A percentile compares a stretch with the other conserved stretches of the same genome.
Conservation (phyloP, 768 basidiomycete species). For the Lactifluus pinguis region DNA sequence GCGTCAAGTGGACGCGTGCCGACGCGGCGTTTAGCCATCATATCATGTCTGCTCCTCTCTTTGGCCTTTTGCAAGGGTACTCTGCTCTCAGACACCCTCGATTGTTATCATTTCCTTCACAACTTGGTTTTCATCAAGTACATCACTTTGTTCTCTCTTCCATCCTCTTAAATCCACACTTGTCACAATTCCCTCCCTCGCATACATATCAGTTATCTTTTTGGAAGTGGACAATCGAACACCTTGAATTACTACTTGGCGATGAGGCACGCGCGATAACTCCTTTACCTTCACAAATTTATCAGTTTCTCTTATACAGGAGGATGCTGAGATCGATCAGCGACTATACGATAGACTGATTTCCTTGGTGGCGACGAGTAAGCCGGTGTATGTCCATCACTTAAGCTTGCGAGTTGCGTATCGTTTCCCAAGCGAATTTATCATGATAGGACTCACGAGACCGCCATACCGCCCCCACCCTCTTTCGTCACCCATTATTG, state of each 20-base stretch:
- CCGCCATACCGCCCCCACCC: constrained; percentile 31
- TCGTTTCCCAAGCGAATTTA: constrained; percentile 15
- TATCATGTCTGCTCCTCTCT: constrained; percentile 21
- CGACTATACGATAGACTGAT: constrained; percentile 57
- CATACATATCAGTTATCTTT: constrained; percentile 51
- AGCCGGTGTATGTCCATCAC: constrained; percentile 24
- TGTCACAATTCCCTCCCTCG: constrained; percentile 53
- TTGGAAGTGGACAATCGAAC: constrained; percentile 62
- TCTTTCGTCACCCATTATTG: constrained; percentile 67
- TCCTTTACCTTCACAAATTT: neutral
- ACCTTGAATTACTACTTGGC: constrained; percentile 39
- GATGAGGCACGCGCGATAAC: constrained; percentile 37
- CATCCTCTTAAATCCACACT: constrained; percentile 45
- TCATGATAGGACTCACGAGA: constrained; percentile 17
- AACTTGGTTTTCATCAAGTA: constrained; percentile 30
- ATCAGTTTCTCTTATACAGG: constrained; percentile 16
- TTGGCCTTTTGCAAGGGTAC: constrained; percentile 42
- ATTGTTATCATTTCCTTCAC: constrained; percentile 33
- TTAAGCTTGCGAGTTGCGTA: constrained; percentile 19
- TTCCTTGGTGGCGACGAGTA: constrained; percentile 31
- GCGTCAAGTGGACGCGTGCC: too few species aligned
- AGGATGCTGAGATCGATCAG: constrained; percentile 56
- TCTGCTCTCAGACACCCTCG: constrained; percentile 42
- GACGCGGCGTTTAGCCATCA: too few species aligned
- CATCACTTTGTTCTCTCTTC: constrained; percentile 48